A percentile compares a stretch with the other conserved stretches of the same genome.
Evolutionary conservation across 169 alveolate genomes (phyloP).

Genomic region (Cryptosporidium xiaoi): DNA sequence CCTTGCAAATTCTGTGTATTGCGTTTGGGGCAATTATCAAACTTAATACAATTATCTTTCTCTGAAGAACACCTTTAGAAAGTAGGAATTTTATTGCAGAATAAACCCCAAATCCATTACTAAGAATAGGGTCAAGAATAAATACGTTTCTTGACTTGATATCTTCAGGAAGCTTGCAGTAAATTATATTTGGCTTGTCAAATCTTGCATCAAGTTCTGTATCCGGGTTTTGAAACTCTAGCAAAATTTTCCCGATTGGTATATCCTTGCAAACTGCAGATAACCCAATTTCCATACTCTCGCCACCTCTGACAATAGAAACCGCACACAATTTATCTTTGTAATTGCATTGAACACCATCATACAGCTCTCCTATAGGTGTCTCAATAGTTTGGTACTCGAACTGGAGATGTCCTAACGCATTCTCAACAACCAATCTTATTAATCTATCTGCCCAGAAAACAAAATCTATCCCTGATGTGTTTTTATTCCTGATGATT

Average conservation of each 20-base stretch:
- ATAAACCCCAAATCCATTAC: conserved; percentile 70
- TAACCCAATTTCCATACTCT: conserved; percentile 71
- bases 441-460: conserved; percentile 75
- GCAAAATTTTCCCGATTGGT: conserved; percentile 65
- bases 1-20: conserved; percentile 64
- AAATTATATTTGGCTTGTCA: conserved; percentile 64
- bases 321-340: conserved; percentile 73
- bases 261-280: conserved; percentile 73
- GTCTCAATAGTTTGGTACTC: conserved; percentile 63
- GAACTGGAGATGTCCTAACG: conserved; percentile 65
- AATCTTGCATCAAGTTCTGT: conserved; percentile 68
- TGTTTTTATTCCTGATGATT: conserved; percentile 55
- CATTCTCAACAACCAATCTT: conserved; percentile 75
- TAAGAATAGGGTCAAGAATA: conserved; percentile 68
- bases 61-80: conserved; percentile 60
- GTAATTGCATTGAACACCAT: conserved; percentile 57
- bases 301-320: conserved; percentile 74
- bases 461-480: conserved; percentile 70
- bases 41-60: conserved; percentile 59
- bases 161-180: conserved; percentile 72
- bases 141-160: conserved; percentile 64
- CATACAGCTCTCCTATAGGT: conserved; percentile 69
- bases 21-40: conserved; percentile 71
- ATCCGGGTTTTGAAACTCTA: conserved; percentile 61
- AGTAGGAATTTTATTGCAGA: conserved; percentile 48